Evolutionary conservation across 1,284 basidiomycete species (phyloP).

Genomic region (Ceratobasidium sp.): DNA sequence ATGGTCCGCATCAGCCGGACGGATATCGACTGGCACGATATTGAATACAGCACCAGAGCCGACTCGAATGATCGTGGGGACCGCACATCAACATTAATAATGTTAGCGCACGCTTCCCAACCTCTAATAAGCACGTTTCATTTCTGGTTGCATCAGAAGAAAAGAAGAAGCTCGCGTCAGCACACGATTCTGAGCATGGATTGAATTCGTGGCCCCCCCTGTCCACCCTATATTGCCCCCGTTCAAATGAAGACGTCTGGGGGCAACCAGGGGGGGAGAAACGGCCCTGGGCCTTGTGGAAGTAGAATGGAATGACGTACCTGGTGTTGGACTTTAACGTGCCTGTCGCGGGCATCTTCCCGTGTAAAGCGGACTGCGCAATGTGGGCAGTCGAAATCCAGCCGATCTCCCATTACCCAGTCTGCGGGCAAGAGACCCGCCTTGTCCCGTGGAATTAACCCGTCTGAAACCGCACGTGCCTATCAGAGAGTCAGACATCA

Average conservation of each 20-base stretch:
- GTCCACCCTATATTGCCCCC: slow-evolving; percentile 9
- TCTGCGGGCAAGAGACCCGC: slow-evolving; percentile 27
- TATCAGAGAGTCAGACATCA: neutral
- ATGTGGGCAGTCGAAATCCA: slow-evolving; percentile 36
- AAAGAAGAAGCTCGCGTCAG: slow-evolving; percentile 6
- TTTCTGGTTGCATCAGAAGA: slow-evolving; percentile 40
- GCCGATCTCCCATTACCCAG: slow-evolving; percentile 37
- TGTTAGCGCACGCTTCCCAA: neutral
- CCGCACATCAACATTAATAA: neutral
- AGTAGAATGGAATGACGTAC: slow-evolving; percentile 32
- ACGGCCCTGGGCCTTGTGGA: neutral
- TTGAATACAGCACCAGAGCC: neutral
- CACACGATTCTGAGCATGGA: slow-evolving; percentile 19
- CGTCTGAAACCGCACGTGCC: slow-evolving; percentile 37
- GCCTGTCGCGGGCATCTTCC: slow-evolving; percentile 37
- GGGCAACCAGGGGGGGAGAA: slow-evolving; percentile 1
- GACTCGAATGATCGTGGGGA: neutral
- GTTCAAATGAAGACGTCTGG: slow-evolving; percentile 1
- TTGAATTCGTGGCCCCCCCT: neutral
- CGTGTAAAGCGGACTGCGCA: slow-evolving; percentile 34
- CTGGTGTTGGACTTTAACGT: slow-evolving; percentile 37
- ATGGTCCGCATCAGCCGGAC: neutral
- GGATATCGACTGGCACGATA: neutral
- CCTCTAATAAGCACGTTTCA: slow-evolving; percentile 14
- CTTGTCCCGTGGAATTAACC: slow-evolving; percentile 32